Evolutionary conservation across 2,329 filamentous ascomycete genomes (phyloP).

Genomic region (Penicillium thymicola): DNA sequence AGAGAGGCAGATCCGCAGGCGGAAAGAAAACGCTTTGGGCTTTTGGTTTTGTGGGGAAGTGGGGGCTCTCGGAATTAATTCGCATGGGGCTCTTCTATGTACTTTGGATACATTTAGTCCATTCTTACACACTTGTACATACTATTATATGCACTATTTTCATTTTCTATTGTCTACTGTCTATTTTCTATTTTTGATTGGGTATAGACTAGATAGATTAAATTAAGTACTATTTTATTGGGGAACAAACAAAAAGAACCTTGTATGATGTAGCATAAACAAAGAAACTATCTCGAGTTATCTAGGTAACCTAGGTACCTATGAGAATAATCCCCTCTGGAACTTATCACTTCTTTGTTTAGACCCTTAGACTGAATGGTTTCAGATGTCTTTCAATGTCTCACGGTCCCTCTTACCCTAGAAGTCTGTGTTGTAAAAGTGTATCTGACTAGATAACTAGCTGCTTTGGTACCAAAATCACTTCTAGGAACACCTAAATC

Average conservation of each 20-base stretch:
- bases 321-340: background rate
- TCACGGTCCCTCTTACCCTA: background rate
- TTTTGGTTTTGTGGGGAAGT: background rate
- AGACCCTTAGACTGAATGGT: background rate
- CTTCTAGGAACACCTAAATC: background rate
- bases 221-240: background rate
- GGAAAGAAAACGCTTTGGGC: constrained; percentile 1
- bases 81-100: no score
- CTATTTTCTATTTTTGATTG: no score
- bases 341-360: background rate
- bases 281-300: background rate
- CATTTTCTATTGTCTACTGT: no score
- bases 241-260: background rate
- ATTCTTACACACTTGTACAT: background rate
- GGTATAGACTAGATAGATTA: no score
- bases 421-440: background rate
- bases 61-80: no score
- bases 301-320: background rate
- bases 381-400: background rate
- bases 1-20: background rate
- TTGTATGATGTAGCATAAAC: background rate
- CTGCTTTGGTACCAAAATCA: background rate
- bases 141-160: background rate
- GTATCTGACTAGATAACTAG: no score
- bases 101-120: no score